These are phyloP conservation scores for Sugiyamaella floridensis DNA, from an alignment of 805 yeast genomes.

Conservation along the genomic window DNA sequence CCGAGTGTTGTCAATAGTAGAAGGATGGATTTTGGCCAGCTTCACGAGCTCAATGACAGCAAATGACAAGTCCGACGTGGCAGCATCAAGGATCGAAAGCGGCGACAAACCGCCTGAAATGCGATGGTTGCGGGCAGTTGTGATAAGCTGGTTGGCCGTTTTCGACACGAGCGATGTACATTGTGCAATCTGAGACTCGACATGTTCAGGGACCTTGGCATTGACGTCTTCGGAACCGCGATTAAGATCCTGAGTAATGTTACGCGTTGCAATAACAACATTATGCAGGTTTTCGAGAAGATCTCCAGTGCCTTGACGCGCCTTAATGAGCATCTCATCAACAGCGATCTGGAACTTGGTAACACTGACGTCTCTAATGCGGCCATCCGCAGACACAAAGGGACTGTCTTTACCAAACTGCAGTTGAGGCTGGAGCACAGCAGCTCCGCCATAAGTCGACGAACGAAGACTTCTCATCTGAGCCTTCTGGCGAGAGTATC, in stretches of 20 bases:
- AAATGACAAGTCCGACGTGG: slow-evolving; percentile 67
- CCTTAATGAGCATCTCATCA: slow-evolving; percentile 29
- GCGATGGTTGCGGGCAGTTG: slow-evolving; percentile 69
- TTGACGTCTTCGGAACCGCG: slow-evolving; percentile 11
- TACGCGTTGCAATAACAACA: slow-evolving; percentile 29
- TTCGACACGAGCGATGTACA: slow-evolving; percentile 44
- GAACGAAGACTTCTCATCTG: slow-evolving; percentile 25
- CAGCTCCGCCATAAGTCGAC: slow-evolving; percentile 18
- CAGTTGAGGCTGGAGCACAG: background rate
- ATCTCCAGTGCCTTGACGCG: slow-evolving; percentile 23
- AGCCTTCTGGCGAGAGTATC: slow-evolving; percentile 25
- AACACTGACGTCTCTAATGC: slow-evolving; percentile 22
- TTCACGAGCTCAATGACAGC: slow-evolving; percentile 40
- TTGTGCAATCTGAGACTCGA: slow-evolving; percentile 21
- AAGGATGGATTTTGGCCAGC: slow-evolving; percentile 24
- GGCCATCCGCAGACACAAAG: slow-evolving; percentile 23
- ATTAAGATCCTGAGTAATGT: slow-evolving; percentile 23
- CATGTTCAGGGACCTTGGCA: slow-evolving; percentile 4
- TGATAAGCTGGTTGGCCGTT: slow-evolving; percentile 65
- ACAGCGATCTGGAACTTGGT: slow-evolving; percentile 29
- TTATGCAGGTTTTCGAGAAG: slow-evolving; percentile 30
- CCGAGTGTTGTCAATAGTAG: slow-evolving; percentile 1
- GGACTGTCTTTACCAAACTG: slow-evolving; percentile 14
- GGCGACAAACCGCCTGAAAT: slow-evolving; percentile 62
- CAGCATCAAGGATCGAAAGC: slow-evolving; percentile 59